phyloP scores from a whole-genome alignment of 2,329 filamentous ascomycete genomes.

The Alternaria arborescens region DNA sequence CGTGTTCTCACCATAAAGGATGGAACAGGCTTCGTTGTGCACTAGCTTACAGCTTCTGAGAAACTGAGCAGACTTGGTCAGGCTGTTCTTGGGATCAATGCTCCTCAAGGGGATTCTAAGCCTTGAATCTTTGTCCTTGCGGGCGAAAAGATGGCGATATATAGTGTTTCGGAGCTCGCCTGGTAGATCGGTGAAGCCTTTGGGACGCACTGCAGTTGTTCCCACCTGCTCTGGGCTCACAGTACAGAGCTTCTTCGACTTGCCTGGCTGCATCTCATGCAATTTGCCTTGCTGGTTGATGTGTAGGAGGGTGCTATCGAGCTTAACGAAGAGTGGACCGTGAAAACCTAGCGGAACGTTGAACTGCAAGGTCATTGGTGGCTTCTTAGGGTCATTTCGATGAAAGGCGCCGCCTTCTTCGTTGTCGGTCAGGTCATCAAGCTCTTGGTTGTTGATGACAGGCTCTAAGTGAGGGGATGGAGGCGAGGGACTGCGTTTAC shows the following conservation, averaged over 20 bases:
- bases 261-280: constrained; percentile 29
- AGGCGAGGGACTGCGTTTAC: constrained; percentile 48
- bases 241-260: constrained; percentile 16
- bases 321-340: constrained; percentile 56
- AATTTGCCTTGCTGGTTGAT: constrained; percentile 15
- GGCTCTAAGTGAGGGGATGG: constrained; percentile 47
- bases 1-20: constrained; percentile 61
- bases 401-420: constrained; percentile 31
- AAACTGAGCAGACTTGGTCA: constrained; percentile 55
- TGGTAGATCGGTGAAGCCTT: constrained; percentile 42
- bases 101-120: constrained; percentile 46
- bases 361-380: constrained; percentile 54
- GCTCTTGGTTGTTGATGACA: constrained; percentile 41
- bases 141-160: constrained; percentile 56
- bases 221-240: neutral
- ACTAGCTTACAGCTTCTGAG: constrained; percentile 58
- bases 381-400: constrained; percentile 23
- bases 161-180: constrained; percentile 59
- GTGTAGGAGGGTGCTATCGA: constrained; percentile 45
- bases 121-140: constrained; percentile 33
- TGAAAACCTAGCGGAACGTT: constrained; percentile 56
- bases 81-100: constrained; percentile 29
- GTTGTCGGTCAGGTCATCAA: constrained; percentile 40
- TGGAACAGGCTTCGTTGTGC: constrained; percentile 55
- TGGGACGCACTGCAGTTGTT: neutral